Percentiles rank a stretch among this genome's conserved stretches.
phyloP scores from a whole-genome alignment of 2,329 filamentous ascomycete species.

The Alternaria sp. region DNA sequence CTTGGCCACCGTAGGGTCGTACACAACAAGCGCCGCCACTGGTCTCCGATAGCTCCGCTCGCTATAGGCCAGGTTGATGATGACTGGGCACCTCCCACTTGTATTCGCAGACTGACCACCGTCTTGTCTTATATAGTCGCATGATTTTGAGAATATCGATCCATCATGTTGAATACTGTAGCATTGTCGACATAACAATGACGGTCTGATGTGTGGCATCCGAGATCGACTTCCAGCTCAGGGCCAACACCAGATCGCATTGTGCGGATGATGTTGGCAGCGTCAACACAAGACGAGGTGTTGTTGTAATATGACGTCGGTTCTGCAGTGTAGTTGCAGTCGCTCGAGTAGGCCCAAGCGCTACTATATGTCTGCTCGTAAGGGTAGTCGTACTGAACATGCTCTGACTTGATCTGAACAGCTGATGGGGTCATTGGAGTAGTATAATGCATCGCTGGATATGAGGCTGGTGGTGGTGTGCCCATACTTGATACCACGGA shows the following conservation, averaged over 20 bases:
- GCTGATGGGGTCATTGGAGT: slow-evolving; percentile 25
- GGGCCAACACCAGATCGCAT: slow-evolving; percentile 50
- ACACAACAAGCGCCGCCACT: slow-evolving; percentile 8
- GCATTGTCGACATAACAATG: slow-evolving; percentile 55
- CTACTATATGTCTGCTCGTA: slow-evolving; percentile 30
- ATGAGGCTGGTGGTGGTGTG: slow-evolving; percentile 34
- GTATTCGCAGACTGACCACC: not conserved
- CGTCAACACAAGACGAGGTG: slow-evolving; percentile 48
- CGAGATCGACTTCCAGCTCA: slow-evolving; percentile 50
- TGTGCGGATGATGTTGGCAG: slow-evolving; percentile 54
- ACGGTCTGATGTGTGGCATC: slow-evolving; percentile 44
- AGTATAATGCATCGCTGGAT: slow-evolving; percentile 29
- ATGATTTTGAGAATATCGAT: slow-evolving; percentile 47
- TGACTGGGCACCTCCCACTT: not conserved
- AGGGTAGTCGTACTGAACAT: slow-evolving; percentile 28
- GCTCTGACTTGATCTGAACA: slow-evolving; percentile 34
- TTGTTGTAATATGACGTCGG: slow-evolving; percentile 33
- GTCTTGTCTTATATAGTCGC: slow-evolving; percentile 18
- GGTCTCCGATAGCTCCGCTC: not conserved
- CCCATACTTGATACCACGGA: slow-evolving; percentile 43
- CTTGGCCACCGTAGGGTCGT: not conserved
- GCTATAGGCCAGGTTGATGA: not conserved
- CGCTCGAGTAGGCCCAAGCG: slow-evolving; percentile 31
- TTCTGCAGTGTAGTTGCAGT: slow-evolving; percentile 21
- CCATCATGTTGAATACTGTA: slow-evolving; percentile 53